These are phyloP conservation scores for Yarrowia sp. DNA, from an alignment of 805 yeast species.

Conservation along the genomic window DNA sequence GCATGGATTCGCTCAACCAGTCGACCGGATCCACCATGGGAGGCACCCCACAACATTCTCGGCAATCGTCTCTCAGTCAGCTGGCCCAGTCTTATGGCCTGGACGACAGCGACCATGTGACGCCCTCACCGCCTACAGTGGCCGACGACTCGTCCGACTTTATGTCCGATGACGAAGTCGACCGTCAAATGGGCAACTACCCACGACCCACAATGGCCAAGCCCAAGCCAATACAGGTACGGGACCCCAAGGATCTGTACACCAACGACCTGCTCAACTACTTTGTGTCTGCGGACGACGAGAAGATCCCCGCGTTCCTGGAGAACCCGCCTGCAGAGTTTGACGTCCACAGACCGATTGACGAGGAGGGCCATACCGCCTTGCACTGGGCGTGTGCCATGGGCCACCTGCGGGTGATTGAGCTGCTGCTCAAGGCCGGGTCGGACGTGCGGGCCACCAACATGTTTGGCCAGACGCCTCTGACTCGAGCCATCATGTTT, in stretches of 20 bases:
- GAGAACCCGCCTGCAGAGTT: conserved; percentile 61
- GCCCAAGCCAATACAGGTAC: conserved; percentile 15
- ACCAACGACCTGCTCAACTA: conserved; percentile 49
- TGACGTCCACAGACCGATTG: conserved; percentile 75
- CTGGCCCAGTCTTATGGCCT: conserved; percentile 9
- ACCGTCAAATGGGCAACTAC: conserved; percentile 26
- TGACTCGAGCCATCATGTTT: conserved; percentile 78
- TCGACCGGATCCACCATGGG: not conserved
- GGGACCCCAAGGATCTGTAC: conserved; percentile 36
- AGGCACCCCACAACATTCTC: conserved; percentile 3
- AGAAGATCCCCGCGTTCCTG: conserved; percentile 60
- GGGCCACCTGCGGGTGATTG: conserved; percentile 78
- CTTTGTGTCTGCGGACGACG: conserved; percentile 57
- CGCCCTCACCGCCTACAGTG: conserved; percentile 20
- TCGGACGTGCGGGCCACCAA: conserved; percentile 62
- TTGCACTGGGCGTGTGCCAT: conserved; percentile 98
- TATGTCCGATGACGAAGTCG: conserved; percentile 27
- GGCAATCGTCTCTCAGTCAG: not conserved
- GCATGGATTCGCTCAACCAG: conserved; percentile 8
- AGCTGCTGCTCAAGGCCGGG: conserved; percentile 68
- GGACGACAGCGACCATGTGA: conserved; percentile 19
- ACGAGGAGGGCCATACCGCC: conserved; percentile 91
- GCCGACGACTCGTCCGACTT: conserved; percentile 25
- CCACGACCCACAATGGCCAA: conserved; percentile 31
- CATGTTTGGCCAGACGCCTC: conserved; percentile 78